These are phyloP conservation scores for Dactylorhiza incarnata DNA, from an alignment of 106 monocot genomes.

Conservation along the genomic window DNA sequence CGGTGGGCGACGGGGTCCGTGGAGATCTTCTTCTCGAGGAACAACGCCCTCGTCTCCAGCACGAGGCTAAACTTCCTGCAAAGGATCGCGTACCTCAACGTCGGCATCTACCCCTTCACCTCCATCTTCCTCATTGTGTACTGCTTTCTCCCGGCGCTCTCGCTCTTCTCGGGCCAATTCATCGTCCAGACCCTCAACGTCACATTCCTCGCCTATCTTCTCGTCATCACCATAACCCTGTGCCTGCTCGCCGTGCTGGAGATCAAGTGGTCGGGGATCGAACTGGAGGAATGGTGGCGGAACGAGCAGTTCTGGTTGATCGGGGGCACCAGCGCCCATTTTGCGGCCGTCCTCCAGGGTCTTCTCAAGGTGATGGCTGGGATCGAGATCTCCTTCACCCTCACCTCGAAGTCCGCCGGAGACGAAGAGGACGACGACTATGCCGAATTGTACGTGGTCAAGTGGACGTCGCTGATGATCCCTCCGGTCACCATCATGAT, in stretches of 20 bases:
- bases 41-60: slow-evolving; percentile 73
- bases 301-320: slow-evolving; percentile 74
- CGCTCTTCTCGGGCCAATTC: slow-evolving; percentile 85
- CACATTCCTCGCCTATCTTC: slow-evolving; percentile 22
- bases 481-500: slow-evolving; percentile 81
- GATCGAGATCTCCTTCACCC: slow-evolving; percentile 59
- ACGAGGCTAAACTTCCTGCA: slow-evolving; percentile 73
- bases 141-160: slow-evolving; percentile 86
- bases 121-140: slow-evolving; percentile 85
- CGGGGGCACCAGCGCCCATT: slow-evolving; percentile 78
- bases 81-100: slow-evolving; percentile 56
- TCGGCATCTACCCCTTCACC: slow-evolving; percentile 80
- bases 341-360: slow-evolving; percentile 78
- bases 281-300: slow-evolving; percentile 85
- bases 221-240: slow-evolving; percentile 29
- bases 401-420: slow-evolving; percentile 42
- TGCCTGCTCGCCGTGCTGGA: slow-evolving; percentile 68
- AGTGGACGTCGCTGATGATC: slow-evolving; percentile 66
- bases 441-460: slow-evolving; percentile 48
- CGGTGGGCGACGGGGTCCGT: slow-evolving; percentile 89
- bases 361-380: slow-evolving; percentile 63
- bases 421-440: slow-evolving; percentile 53
- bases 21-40: slow-evolving; percentile 84
- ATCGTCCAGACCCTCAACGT: slow-evolving; percentile 64
- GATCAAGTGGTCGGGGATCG: slow-evolving; percentile 81